Evolutionary conservation across 2,329 filamentous ascomycete genomes (phyloP).

Genomic region (Cladosporium sp.): DNA sequence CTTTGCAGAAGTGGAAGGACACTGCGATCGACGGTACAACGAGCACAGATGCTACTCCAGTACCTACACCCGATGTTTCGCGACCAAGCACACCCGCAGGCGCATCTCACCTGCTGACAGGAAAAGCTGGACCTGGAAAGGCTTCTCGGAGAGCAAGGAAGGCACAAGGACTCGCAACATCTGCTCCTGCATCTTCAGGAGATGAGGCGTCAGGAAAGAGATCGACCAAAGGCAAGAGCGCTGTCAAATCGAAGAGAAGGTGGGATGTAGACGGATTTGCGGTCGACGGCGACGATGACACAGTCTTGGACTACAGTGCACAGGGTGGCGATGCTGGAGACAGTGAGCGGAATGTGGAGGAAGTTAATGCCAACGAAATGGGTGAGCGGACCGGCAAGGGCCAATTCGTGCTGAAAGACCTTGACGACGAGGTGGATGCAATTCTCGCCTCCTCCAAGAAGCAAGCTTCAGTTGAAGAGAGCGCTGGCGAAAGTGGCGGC

Average conservation of each 20-base stretch:
- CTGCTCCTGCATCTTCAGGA: slow-evolving; percentile 72
- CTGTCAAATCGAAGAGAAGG: slow-evolving; percentile 79
- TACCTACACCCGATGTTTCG: slow-evolving; percentile 71
- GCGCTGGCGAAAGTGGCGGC: slow-evolving; percentile 64
- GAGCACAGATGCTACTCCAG: slow-evolving; percentile 69
- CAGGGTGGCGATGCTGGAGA: slow-evolving; percentile 54
- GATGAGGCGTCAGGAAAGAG: slow-evolving; percentile 68
- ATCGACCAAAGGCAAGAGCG: slow-evolving; percentile 51
- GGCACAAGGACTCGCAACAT: slow-evolving; percentile 53
- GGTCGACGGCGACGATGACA: slow-evolving; percentile 75
- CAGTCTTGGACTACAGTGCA: slow-evolving; percentile 87
- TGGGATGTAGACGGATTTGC: slow-evolving; percentile 90
- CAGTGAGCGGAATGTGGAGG: slow-evolving; percentile 60
- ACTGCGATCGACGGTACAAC: slow-evolving; percentile 38
- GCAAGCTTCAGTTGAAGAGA: slow-evolving; percentile 48
- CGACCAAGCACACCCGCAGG: slow-evolving; percentile 70
- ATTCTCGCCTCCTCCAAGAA: slow-evolving; percentile 81
- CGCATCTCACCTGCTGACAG: slow-evolving; percentile 66
- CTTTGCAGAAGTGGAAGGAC: slow-evolving; percentile 13
- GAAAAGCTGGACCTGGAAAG: slow-evolving; percentile 73
- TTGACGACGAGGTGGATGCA: slow-evolving; percentile 89
- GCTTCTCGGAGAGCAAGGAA: slow-evolving; percentile 80
- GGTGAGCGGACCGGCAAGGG: slow-evolving; percentile 82
- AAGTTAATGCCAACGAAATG: slow-evolving; percentile 77
- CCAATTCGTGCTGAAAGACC: slow-evolving; percentile 88